Evolutionary conservation across 768 basidiomycete genomes (phyloP).

Genomic region (Suillus hirtellus): DNA sequence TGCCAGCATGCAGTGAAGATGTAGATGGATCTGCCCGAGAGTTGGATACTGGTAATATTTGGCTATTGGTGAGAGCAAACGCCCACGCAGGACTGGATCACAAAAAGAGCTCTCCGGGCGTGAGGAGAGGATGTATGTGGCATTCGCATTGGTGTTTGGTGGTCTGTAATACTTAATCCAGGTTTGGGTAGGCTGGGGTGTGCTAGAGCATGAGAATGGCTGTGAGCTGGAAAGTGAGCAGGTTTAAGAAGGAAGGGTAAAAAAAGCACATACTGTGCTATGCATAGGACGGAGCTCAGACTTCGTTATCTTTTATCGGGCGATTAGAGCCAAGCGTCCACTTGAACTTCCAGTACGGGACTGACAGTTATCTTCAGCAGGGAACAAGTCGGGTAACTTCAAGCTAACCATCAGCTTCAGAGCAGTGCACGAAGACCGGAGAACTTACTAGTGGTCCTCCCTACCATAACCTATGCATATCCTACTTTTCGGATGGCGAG

Average conservation of each 20-base stretch:
- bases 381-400: background rate
- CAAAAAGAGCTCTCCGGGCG: too few species aligned
- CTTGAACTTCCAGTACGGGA: background rate
- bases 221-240: background rate
- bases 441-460: background rate
- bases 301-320: background rate
- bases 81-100: too few species aligned
- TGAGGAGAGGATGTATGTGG: too few species aligned
- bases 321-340: background rate
- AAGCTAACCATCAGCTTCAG: background rate
- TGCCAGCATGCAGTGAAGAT: too few species aligned
- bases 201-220: background rate
- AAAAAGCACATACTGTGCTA: background rate
- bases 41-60: too few species aligned
- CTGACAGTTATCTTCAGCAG: background rate
- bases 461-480: background rate
- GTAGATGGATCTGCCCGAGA: too few species aligned
- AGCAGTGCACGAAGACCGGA: background rate
- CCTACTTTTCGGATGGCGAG: background rate
- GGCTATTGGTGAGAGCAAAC: too few species aligned
- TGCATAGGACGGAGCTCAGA: background rate
- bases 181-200: background rate
- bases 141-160: too few species aligned
- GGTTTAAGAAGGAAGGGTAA: background rate
- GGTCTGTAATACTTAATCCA: too few species aligned